phyloP scores from a whole-genome alignment of 305 asterid species.

The Fraxinus greggii region DNA sequence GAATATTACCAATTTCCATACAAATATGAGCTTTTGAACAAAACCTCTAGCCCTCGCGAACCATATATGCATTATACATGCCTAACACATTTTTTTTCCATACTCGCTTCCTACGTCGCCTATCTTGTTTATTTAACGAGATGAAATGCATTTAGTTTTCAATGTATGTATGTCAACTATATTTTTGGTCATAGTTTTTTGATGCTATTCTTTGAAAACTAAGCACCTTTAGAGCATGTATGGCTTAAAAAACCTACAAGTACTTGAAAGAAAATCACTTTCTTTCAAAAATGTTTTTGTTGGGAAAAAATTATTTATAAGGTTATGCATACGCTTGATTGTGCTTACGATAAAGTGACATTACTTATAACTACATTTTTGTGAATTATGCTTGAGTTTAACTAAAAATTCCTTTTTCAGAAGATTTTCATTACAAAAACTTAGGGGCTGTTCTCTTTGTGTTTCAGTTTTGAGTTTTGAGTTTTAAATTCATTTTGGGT shows the following conservation, averaged over 20 bases:
- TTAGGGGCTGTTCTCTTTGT: no score
- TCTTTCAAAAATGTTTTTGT: not conserved
- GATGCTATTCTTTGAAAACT: not conserved
- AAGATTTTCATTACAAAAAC: not conserved
- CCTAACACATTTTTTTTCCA: no score
- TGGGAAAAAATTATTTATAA: not conserved
- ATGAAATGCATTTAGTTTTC: not conserved
- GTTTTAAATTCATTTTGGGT: no score
- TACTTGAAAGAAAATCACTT: not conserved
- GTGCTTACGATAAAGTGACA: not conserved
- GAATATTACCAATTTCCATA: no score
- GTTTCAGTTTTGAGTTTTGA: no score
- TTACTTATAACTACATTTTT: not conserved
- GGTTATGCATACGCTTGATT: not conserved
- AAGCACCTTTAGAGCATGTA: not conserved
- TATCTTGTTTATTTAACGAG: not conserved
- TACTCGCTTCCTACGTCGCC: not conserved
- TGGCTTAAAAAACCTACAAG: not conserved
- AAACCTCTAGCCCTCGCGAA: no score
- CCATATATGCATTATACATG: no score
- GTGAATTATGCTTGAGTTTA: not conserved
- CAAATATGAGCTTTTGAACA: no score
- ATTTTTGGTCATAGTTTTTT: not conserved
- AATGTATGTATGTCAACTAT: not conserved
- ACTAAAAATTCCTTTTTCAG: not conserved